Evolutionary conservation across 768 basidiomycete genomes (phyloP).

Genomic region (Trametes cingulata): DNA sequence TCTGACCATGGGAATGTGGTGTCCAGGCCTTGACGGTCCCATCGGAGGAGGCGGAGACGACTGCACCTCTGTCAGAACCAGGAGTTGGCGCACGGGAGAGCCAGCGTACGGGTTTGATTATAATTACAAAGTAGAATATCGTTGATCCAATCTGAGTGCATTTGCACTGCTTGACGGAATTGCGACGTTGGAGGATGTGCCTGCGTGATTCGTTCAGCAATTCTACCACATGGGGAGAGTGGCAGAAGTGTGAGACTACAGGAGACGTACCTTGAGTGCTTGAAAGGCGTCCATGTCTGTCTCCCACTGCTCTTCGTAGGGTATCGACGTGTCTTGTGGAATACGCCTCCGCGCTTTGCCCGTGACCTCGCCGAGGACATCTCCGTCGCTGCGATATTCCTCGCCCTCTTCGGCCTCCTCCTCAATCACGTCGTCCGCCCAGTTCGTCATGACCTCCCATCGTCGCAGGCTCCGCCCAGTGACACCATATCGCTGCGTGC

Average conservation of each 20-base stretch:
- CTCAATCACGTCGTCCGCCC: conserved; percentile 68
- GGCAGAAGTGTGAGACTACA: too few relatives aligned
- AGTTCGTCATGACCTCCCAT: conserved; percentile 87
- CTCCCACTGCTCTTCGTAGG: conserved; percentile 81
- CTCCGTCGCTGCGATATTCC: conserved; percentile 66
- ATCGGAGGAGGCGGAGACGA: conserved; percentile 94
- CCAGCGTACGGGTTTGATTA: conserved; percentile 75
- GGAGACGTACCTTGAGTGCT: conserved; percentile 48
- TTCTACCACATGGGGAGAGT: too few relatives aligned
- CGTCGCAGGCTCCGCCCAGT: conserved; percentile 36
- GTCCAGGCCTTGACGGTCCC: conserved; percentile 94
- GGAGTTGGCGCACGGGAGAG: not conserved
- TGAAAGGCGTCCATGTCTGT: conserved; percentile 57
- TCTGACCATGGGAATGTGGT: conserved; percentile 57
- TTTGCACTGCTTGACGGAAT: conserved; percentile 88
- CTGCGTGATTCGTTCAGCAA: not conserved
- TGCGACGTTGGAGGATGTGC: conserved; percentile 45
- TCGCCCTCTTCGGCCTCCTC: conserved; percentile 68
- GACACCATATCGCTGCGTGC: conserved; percentile 36
- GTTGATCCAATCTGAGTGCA: conserved; percentile 96
- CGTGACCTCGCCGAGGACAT: conserved; percentile 74
- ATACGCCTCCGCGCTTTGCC: conserved; percentile 35
- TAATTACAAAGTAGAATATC: conserved; percentile 89
- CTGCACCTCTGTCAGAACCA: conserved; percentile 34
- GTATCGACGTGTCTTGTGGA: conserved; percentile 36